phyloP scores from a whole-genome alignment of 2,329 filamentous ascomycete genomes.

The Monilinia polystroma region DNA sequence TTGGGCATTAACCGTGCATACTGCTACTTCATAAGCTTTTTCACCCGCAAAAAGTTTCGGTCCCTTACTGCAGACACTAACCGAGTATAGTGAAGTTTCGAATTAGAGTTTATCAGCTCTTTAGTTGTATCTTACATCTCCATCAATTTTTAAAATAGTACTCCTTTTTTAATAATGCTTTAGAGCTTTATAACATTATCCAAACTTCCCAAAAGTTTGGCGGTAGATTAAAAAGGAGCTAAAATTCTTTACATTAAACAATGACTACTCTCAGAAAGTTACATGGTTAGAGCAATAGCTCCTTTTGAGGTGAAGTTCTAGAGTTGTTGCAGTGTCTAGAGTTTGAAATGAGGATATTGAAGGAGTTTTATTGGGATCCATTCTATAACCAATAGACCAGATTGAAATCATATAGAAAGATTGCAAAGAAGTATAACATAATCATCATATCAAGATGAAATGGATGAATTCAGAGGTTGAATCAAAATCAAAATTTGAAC shows the following conservation, averaged over 20 bases:
- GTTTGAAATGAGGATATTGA: neutral
- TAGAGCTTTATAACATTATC: neutral
- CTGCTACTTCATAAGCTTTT: neutral
- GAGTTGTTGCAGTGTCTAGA: neutral
- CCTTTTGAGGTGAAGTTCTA: neutral
- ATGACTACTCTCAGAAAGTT: neutral
- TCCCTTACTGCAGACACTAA: neutral
- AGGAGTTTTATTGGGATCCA: no score
- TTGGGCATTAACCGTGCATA: neutral
- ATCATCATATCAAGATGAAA: no score
- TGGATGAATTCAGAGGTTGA: no score
- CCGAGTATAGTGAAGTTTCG: neutral
- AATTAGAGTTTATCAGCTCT: neutral
- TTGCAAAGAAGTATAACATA: no score
- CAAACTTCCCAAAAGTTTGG: neutral
- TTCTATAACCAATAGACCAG: no score
- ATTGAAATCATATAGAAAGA: no score
- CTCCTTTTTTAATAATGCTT: neutral
- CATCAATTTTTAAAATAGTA: neutral
- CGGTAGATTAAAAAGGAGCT: neutral
- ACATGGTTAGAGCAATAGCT: neutral
- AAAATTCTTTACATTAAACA: neutral
- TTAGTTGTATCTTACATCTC: neutral
- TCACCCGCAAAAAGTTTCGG: neutral
- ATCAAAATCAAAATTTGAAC: no score